Evolutionary conservation across 495 filamentous ascomycete genomes (phyloP).

Genomic region (Aspergillus leporis): DNA sequence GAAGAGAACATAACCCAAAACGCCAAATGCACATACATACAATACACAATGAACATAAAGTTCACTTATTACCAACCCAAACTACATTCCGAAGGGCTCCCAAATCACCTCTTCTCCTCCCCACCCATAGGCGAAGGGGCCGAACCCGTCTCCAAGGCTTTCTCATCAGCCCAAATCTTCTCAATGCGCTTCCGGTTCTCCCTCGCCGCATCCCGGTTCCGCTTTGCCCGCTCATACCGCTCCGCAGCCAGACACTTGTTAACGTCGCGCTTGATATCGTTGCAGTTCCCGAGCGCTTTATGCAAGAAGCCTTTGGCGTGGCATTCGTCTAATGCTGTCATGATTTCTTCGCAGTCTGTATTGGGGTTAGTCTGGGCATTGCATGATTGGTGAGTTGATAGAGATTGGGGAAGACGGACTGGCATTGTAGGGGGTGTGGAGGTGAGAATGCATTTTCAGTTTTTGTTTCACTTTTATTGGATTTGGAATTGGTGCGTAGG

Average conservation of each 20-base stretch:
- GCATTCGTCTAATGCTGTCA: slow-evolving; percentile 91
- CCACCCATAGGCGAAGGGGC: slow-evolving; percentile 8
- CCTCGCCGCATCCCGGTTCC: slow-evolving; percentile 73
- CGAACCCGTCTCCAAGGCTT: slow-evolving; percentile 25
- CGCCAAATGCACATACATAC: slow-evolving; percentile 7
- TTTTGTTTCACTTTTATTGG: neutral
- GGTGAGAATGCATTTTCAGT: slow-evolving; percentile 87
- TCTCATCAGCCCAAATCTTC: slow-evolving; percentile 71
- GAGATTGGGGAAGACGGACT: slow-evolving; percentile 52
- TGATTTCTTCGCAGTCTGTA: slow-evolving; percentile 88
- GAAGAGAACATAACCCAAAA: slow-evolving; percentile 10
- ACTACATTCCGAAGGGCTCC: too few species aligned
- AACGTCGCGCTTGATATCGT: slow-evolving; percentile 75
- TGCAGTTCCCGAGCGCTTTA: slow-evolving; percentile 89
- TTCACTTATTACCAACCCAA: neutral
- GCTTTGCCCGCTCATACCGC: slow-evolving; percentile 69
- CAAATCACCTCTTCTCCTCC: slow-evolving; percentile 17
- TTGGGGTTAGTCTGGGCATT: slow-evolving; percentile 11
- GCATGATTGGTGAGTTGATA: neutral
- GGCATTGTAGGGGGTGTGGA: slow-evolving; percentile 86
- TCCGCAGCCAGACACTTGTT: slow-evolving; percentile 80
- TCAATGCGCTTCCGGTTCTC: slow-evolving; percentile 67
- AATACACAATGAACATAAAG: neutral
- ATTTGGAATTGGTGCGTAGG: neutral
- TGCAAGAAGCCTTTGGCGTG: slow-evolving; percentile 88